A percentile compares a stretch with the other conserved stretches of the same genome.
Conservation (phyloP, 176 grass and related monocot genomes). For the Guadua angustifolia region DNA sequence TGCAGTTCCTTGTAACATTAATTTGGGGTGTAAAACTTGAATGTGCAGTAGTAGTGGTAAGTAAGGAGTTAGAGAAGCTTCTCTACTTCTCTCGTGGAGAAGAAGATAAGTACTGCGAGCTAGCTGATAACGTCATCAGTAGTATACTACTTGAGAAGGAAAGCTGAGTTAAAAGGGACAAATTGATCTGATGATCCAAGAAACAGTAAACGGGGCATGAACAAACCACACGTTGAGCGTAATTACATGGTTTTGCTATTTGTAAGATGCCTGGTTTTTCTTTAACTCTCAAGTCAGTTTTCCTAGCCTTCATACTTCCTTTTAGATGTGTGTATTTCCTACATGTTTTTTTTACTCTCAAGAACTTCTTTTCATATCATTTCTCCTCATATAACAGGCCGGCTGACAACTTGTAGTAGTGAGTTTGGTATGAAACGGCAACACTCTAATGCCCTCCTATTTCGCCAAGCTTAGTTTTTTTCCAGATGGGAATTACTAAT, state of each 20-base stretch:
- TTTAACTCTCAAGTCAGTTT: not conserved
- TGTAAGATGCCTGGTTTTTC: not conserved
- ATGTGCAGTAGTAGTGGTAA: too few species aligned
- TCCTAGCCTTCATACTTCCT: not conserved
- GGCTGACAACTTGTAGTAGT: not conserved
- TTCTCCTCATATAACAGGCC: not conserved
- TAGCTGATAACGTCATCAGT: constrained; percentile 14
- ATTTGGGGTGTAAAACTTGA: too few species aligned
- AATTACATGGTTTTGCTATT: not conserved
- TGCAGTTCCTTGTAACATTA: too few species aligned
- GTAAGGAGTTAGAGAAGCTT: too few species aligned
- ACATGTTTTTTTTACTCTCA: too few species aligned
- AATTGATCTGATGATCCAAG: not conserved
- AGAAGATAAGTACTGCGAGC: not conserved
- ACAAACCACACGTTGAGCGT: not conserved
- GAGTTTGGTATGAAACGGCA: too few species aligned
- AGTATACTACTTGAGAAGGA: not conserved
- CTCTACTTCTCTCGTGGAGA: not conserved
- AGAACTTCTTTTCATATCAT: too few species aligned
- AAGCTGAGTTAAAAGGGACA: constrained; percentile 24
- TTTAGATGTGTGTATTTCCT: not conserved
- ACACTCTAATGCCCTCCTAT: too few species aligned
- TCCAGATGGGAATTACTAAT: too few species aligned
- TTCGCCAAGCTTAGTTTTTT: too few species aligned
- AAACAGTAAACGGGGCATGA: constrained; percentile 21